Percentiles rank a stretch among this genome's conserved stretches.
Evolutionary conservation across 2,329 filamentous ascomycete genomes (phyloP).

Genomic region (Botrytis cinerea): DNA sequence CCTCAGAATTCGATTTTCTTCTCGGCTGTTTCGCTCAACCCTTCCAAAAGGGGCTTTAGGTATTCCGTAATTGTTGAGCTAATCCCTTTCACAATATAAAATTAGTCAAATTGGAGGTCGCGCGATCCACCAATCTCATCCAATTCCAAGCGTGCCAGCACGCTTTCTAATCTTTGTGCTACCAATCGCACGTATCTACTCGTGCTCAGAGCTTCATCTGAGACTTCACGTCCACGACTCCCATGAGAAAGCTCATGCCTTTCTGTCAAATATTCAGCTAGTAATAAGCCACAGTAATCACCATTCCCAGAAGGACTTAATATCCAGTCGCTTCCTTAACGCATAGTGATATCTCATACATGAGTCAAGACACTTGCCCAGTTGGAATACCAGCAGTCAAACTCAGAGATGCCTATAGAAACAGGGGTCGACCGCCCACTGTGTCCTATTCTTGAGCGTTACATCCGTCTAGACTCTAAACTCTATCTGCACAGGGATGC

Average conservation of each 20-base stretch:
- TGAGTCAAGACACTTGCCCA: slow-evolving; percentile 15
- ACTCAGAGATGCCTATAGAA: not conserved
- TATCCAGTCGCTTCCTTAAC: not conserved
- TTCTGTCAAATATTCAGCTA: slow-evolving; percentile 15
- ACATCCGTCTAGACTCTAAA: slow-evolving; percentile 3
- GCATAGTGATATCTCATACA: not conserved
- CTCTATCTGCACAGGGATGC: not conserved
- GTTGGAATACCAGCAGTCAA: not conserved
- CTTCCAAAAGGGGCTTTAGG: not conserved
- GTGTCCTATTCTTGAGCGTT: slow-evolving; percentile 7
- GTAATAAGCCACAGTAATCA: slow-evolving; percentile 1
- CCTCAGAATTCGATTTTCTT: not conserved
- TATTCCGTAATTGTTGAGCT: not conserved
- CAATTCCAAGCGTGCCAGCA: not conserved
- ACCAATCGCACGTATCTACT: not conserved
- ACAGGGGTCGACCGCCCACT: slow-evolving; percentile 3
- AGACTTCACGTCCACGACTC: slow-evolving; percentile 6
- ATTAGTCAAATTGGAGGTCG: slow-evolving; percentile 2
- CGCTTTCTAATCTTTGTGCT: slow-evolving; percentile 8
- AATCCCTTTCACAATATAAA: not conserved
- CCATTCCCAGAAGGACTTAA: not conserved
- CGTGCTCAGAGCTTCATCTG: slow-evolving; percentile 16
- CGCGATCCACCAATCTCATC: slow-evolving; percentile 2
- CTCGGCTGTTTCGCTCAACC: slow-evolving; percentile 8
- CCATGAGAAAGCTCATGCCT: not conserved